Conservation (phyloP, 2,329 filamentous ascomycete genomes). For the Colletotrichum sp. region DNA sequence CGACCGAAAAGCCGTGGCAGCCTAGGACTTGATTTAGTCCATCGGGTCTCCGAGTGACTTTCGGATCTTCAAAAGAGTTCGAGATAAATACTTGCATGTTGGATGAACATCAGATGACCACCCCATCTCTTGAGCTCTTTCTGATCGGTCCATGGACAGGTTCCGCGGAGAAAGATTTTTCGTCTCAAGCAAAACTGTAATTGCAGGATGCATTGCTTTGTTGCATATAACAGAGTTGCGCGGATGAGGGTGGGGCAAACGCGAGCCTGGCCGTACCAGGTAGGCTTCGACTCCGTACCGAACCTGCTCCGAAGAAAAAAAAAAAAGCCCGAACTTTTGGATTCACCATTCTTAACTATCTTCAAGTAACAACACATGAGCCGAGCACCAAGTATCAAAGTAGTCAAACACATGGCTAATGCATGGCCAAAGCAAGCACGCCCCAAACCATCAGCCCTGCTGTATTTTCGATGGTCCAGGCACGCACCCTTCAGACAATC, state of each 20-base stretch:
- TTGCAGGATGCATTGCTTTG: neutral
- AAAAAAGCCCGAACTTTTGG: neutral
- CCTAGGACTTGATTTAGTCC: neutral
- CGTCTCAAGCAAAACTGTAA: neutral
- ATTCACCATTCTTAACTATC: neutral
- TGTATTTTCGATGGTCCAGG: neutral
- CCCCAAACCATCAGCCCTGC: neutral
- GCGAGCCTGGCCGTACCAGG: neutral
- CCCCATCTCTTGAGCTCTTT: neutral
- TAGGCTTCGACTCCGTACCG: neutral
- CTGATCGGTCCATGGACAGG: accelerated
- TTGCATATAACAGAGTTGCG: neutral
- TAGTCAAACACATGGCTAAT: neutral
- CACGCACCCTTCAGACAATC: neutral
- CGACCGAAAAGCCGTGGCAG: neutral
- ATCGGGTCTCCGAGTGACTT: neutral
- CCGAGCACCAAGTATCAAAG: neutral
- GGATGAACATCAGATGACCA: neutral
- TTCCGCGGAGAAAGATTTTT: neutral
- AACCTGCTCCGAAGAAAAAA: neutral
- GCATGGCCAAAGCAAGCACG: neutral
- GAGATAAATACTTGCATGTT: neutral
- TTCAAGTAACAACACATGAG: neutral
- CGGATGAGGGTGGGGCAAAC: neutral
- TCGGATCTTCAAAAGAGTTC: neutral